Evolutionary conservation across 768 basidiomycete species (phyloP).

Genomic region (Mycena belliarum): DNA sequence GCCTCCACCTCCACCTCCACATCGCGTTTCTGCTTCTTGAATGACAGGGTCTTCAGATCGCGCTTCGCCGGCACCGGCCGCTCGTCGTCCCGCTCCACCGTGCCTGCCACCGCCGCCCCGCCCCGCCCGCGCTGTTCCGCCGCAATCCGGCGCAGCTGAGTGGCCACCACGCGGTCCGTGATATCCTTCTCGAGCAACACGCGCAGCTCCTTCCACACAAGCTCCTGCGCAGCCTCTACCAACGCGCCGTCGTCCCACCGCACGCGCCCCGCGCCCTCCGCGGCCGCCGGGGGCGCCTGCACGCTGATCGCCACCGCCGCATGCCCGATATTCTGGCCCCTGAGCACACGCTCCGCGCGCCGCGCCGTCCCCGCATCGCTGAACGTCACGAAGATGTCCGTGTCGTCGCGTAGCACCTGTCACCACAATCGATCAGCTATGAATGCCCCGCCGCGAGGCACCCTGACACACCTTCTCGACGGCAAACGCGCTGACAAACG

Average conservation of each 20-base stretch:
- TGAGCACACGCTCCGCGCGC: constrained; percentile 67
- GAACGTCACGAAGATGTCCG: constrained; percentile 85
- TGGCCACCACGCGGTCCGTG: constrained; percentile 56
- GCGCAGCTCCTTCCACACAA: constrained; percentile 59
- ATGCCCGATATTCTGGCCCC: constrained; percentile 54
- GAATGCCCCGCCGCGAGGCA: neutral
- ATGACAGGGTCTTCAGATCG: constrained; percentile 48
- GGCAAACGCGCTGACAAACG: constrained; percentile 64
- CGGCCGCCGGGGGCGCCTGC: constrained; percentile 41
- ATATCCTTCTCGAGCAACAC: constrained; percentile 64
- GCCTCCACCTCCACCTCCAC: constrained; percentile 37
- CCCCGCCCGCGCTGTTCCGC: constrained; percentile 39
- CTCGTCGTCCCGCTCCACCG: constrained; percentile 21
- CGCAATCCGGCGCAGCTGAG: constrained; percentile 54
- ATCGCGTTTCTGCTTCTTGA: constrained; percentile 48
- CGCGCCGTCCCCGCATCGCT: constrained; percentile 58
- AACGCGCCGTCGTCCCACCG: constrained; percentile 57
- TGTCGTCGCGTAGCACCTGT: constrained; percentile 70
- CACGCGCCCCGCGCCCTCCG: constrained; percentile 39
- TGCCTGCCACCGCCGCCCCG: constrained; percentile 22
- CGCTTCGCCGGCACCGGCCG: constrained; percentile 36
- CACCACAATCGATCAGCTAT: no score
- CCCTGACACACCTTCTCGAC: constrained; percentile 61
- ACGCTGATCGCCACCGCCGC: constrained; percentile 60
- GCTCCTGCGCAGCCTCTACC: constrained; percentile 53